Evolutionary conservation across 768 basidiomycete species (phyloP).

Genomic region (Podaxis carcinomalis): DNA sequence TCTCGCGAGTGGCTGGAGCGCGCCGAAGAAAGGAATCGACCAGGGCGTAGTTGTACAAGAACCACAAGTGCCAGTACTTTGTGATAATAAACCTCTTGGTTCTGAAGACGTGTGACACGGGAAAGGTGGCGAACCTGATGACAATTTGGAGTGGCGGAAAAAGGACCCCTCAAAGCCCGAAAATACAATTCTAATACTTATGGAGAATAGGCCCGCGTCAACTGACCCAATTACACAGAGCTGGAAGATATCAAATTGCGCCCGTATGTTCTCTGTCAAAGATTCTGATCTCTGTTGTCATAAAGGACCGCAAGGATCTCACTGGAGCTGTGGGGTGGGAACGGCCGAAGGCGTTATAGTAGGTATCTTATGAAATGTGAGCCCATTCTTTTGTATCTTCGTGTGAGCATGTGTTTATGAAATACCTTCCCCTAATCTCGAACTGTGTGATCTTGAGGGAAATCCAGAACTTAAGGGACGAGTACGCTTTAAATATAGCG

Average conservation of each 20-base stretch:
- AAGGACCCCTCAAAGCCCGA: not conserved
- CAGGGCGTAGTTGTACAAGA: too few species aligned
- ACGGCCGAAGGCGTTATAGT: not conserved
- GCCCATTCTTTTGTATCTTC: not conserved
- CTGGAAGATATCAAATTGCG: not conserved
- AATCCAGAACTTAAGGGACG: not conserved
- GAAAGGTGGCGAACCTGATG: not conserved
- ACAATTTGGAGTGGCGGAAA: not conserved
- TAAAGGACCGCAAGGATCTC: not conserved
- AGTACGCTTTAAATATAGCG: too few species aligned
- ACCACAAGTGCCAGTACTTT: too few species aligned
- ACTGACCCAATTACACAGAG: not conserved
- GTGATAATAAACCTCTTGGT: too few species aligned
- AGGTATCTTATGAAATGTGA: not conserved
- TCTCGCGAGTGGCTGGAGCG: too few species aligned
- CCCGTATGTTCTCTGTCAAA: not conserved
- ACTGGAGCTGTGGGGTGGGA: conserved; percentile 11
- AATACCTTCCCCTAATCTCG: not conserved
- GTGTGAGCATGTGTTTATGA: too few species aligned
- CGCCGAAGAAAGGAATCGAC: too few species aligned
- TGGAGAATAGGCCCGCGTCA: not conserved
- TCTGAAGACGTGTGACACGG: not conserved
- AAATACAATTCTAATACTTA: not conserved
- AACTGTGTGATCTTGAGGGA: not conserved
- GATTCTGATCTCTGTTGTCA: not conserved